Base-by-base conservation (phyloP, 1,284 basidiomycete species). In the Trametes hirsuta region DNA sequence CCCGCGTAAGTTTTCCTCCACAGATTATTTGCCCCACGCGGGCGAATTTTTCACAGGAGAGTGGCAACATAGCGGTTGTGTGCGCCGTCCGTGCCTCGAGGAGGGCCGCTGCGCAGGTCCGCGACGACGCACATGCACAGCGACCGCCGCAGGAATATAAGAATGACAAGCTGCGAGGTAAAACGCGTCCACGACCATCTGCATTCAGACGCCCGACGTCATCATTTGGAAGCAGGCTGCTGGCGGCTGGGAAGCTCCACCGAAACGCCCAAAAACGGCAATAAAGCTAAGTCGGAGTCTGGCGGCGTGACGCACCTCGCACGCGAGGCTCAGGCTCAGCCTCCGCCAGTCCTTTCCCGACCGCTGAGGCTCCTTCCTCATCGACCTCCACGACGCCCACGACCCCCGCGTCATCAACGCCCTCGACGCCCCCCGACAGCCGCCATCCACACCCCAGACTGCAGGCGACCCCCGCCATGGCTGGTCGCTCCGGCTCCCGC, bases 401-500 rank as follows among this genome's bases (percentile, higher is more conserved):
- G 6, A 45, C 48, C 36, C 35, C 53, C 8, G 45, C 53, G n/a
- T 53, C 53, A 35, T 52, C 55, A 9, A 42, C 58, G 18, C 47
- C 48, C 39, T 47, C 46, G 18, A 55, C 59, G 18, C 21, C 54
- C 18, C 44, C 35, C n/a, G 30, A 30, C 30, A 30, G 30, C 30
- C 47, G 25, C 40, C 18, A 34, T 36, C 34, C 34, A 22, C 15
- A 8, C 11, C 35, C 50, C n/a, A 30, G 50, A 14, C 34, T 37
- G 42, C 52, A 53, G 44, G 52, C 56, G 37, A 45, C 48, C 12
- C 12, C 39, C 49, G 56, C 55, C 62, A 74, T 74, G 72, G 69
- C 72, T 60, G 66, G 59, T 56, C 70, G 69, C 49, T 65, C 70
- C 64, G 72, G 71, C 59, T 65, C 69, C 30, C 62, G 66, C 47